Conservation (phyloP, 1,139 yeast genomes). For the Saccharomycopsis hybrid region DNA sequence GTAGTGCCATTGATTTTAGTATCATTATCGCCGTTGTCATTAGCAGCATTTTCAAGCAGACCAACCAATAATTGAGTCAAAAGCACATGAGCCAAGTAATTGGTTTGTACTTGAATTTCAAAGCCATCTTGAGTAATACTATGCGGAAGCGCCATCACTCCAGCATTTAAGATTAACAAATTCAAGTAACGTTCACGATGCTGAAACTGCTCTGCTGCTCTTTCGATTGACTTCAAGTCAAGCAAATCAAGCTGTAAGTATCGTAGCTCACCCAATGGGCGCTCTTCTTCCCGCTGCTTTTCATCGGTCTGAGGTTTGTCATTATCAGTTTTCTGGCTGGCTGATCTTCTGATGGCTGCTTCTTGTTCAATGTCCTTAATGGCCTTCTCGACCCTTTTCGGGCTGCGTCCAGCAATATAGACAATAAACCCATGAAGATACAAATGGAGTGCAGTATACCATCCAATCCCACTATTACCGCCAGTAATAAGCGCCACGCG, state of each 20-base stretch:
- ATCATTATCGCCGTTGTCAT: too few relatives aligned
- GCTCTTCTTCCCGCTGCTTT: background rate
- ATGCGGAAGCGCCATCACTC: slow-evolving; percentile 72
- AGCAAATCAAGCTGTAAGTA: slow-evolving; percentile 59
- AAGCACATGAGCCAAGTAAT: slow-evolving; percentile 69
- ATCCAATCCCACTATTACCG: slow-evolving; percentile 67
- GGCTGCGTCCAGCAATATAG: slow-evolving; percentile 66
- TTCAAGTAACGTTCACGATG: slow-evolving; percentile 48
- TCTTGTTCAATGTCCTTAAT: slow-evolving; percentile 48
- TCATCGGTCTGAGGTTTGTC: background rate
- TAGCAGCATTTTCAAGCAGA: slow-evolving; percentile 37
- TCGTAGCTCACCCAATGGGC: slow-evolving; percentile 47
- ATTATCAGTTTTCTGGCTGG: too few relatives aligned
- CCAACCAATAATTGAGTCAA: slow-evolving; percentile 59
- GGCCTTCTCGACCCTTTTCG: slow-evolving; percentile 48
- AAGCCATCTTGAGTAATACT: slow-evolving; percentile 61
- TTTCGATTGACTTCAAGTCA: slow-evolving; percentile 49
- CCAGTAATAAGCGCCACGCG: slow-evolving; percentile 19
- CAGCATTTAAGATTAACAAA: slow-evolving; percentile 72
- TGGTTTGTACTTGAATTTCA: slow-evolving; percentile 77
- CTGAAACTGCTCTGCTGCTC: slow-evolving; percentile 46
- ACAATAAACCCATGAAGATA: slow-evolving; percentile 73
- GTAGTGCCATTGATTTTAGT: too few relatives aligned
- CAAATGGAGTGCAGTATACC: slow-evolving; percentile 66
- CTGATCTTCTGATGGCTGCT: slow-evolving; percentile 31